Evolutionary conservation across 805 yeast genomes (phyloP).

Genomic region (Zygoascus tannicola): DNA sequence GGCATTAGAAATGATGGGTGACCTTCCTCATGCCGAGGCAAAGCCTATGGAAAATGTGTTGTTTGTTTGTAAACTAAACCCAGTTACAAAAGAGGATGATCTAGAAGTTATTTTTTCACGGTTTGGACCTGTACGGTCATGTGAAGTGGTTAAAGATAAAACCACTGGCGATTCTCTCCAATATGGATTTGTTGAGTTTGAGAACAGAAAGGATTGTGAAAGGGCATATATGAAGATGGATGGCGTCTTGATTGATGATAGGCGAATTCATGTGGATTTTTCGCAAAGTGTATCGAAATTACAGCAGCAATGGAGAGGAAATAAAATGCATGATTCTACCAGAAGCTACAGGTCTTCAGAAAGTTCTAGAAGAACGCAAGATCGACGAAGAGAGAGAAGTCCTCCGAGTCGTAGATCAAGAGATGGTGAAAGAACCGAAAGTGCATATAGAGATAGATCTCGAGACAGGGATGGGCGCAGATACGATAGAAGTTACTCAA

Average conservation of each 20-base stretch:
- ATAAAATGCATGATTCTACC: too few relatives aligned
- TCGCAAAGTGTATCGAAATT: conserved; percentile 42
- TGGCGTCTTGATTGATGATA: conserved; percentile 53
- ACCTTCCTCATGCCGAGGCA: conserved; percentile 46
- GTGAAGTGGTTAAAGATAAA: conserved; percentile 44
- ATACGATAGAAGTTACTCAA: not conserved
- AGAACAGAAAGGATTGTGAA: conserved; percentile 42
- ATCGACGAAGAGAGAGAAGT: conserved; percentile 2
- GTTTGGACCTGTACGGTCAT: conserved; percentile 45
- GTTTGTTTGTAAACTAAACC: conserved; percentile 56
- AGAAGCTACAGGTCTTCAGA: too few relatives aligned
- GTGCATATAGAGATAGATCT: conserved; percentile 2
- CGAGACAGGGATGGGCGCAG: conserved; percentile 1
- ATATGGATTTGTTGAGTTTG: conserved; percentile 58
- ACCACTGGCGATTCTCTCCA: conserved; percentile 42
- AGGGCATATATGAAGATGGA: conserved; percentile 55
- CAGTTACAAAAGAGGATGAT: conserved; percentile 51
- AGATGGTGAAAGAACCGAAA: conserved; percentile 1
- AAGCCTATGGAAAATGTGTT: conserved; percentile 54
- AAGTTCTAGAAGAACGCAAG: conserved; percentile 4
- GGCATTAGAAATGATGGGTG: conserved; percentile 56
- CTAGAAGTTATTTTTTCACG: conserved; percentile 47
- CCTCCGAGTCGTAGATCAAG: not conserved
- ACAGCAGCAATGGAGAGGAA: conserved; percentile 21
- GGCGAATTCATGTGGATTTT: conserved; percentile 57